phyloP scores from a whole-genome alignment of 257 asterid species.

The Nicotiana sylvestris region DNA sequence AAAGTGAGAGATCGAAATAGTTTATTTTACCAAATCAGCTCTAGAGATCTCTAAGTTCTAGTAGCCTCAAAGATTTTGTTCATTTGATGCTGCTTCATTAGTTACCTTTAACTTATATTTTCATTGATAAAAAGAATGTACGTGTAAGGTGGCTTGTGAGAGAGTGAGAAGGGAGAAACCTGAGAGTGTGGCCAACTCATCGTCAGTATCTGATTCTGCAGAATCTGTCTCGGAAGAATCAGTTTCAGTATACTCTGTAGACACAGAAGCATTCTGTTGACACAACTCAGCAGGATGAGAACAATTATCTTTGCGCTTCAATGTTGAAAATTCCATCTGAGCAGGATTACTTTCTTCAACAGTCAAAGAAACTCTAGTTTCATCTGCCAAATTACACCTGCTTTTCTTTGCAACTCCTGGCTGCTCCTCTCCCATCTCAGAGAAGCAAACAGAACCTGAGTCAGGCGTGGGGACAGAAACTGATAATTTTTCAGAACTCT shows the following conservation, averaged over 20 bases:
- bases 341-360: conserved; percentile 35
- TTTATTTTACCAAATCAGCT: not conserved
- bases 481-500: conserved; percentile 28
- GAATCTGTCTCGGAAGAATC: conserved; percentile 93
- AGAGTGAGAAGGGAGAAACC: conserved; percentile 35
- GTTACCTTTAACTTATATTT: not conserved
- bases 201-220: conserved; percentile 65
- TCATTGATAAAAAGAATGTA: not conserved
- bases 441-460: conserved; percentile 28
- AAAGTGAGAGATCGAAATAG: not conserved
- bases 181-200: conserved; percentile 65
- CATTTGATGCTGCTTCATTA: not conserved
- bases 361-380: conserved; percentile 42
- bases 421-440: conserved; percentile 56
- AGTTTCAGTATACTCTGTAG: conserved; percentile 89
- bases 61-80: not conserved
- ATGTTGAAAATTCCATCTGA: conserved; percentile 43
- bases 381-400: conserved; percentile 44
- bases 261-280: conserved; percentile 61
- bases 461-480: conserved; percentile 30
- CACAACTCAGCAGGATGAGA: conserved; percentile 39
- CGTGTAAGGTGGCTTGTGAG: not conserved
- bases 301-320: conserved; percentile 42
- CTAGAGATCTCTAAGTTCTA: not conserved
- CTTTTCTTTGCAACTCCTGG: conserved; percentile 52